Evolutionary conservation across 306 rosid species (phyloP).

Genomic region (Prinsepia uniflora): DNA sequence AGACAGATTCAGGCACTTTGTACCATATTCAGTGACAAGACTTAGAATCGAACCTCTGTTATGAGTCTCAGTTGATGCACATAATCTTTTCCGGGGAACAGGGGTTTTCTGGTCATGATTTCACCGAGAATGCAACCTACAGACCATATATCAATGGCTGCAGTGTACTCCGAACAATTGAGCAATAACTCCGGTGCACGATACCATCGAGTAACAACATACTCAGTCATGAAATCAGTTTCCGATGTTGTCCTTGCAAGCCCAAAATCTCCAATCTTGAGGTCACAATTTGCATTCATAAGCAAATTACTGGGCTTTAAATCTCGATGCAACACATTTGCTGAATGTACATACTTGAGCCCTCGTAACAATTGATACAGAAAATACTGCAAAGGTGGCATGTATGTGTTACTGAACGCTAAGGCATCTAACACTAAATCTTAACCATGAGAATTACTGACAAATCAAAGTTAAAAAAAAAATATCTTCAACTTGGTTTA

Average conservation of each 20-base stretch:
- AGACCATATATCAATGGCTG: conserved; percentile 97
- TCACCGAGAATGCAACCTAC: conserved; percentile 98
- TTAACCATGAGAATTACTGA: neutral
- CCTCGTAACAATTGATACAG: conserved; percentile 92
- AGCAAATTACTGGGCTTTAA: conserved; percentile 94
- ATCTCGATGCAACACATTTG: conserved; percentile 92
- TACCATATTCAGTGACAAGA: conserved; percentile 2
- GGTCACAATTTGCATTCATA: conserved; percentile 92
- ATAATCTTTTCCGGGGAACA: conserved; percentile 93
- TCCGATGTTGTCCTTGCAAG: conserved; percentile 99
- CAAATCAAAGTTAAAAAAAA: neutral
- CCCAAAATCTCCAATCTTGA: conserved; percentile 94
- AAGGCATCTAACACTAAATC: conserved; percentile 20
- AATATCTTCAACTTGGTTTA: neutral
- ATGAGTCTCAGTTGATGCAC: conserved; percentile 93
- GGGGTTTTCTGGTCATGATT: conserved; percentile 76
- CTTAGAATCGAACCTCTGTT: conserved; percentile 60
- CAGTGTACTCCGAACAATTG: conserved; percentile 91
- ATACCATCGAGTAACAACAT: conserved; percentile 97
- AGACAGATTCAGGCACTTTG: too few relatives aligned
- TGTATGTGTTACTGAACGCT: conserved; percentile 24
- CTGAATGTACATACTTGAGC: conserved; percentile 88
- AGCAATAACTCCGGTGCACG: conserved; percentile 95
- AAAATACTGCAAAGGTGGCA: conserved; percentile 64
- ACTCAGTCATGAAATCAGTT: conserved; percentile 98